A percentile compares a stretch with the other conserved stretches of the same genome.
phyloP scores from a whole-genome alignment of 2,329 filamentous ascomycete genomes.

The Fusarium sp. region DNA sequence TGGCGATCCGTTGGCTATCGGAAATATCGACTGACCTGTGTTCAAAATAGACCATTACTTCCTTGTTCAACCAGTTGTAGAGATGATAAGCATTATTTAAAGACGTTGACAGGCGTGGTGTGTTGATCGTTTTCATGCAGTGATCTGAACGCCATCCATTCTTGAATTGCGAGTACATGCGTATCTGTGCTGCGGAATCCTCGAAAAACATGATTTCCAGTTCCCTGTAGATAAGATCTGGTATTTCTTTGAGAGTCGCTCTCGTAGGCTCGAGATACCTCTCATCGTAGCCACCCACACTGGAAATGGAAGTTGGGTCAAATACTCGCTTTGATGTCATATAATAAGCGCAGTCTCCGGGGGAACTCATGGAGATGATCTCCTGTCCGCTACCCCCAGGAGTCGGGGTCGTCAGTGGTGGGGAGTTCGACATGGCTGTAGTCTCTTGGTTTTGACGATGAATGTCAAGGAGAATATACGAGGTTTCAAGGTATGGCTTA shows the following conservation, averaged over 20 bases:
- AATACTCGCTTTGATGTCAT: background rate
- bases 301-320: background rate
- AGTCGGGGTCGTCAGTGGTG: background rate
- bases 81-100: background rate
- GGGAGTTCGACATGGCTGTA: background rate
- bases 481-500: background rate
- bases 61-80: background rate
- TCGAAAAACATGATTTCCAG: background rate
- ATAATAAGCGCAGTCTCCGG: background rate
- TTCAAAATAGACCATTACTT: background rate
- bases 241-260: background rate
- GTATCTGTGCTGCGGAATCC: background rate
- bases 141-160: background rate
- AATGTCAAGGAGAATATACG: background rate
- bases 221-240: background rate
- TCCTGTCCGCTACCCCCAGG: background rate
- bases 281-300: background rate
- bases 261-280: background rate
- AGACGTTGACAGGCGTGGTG: fast-evolving
- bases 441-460: background rate
- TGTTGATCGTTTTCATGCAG: background rate
- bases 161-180: background rate
- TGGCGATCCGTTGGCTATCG: background rate
- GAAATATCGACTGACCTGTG: background rate
- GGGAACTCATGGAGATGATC: background rate